Evolutionary conservation across 73 alveolate genomes (phyloP).

Genomic region (Paramecium pentaurelia): DNA sequence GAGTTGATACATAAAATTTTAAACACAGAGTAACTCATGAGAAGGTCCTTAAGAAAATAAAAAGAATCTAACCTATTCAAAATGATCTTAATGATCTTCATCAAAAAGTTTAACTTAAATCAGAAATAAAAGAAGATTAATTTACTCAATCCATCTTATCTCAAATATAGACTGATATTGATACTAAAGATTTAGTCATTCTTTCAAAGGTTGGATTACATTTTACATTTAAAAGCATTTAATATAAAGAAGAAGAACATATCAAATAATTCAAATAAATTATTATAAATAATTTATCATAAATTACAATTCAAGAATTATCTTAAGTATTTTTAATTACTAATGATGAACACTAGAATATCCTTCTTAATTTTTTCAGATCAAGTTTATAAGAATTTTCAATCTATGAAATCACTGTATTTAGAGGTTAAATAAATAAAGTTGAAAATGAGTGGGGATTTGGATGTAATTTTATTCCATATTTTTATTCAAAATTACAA

Average conservation of each 20-base stretch:
- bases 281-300: background rate
- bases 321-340: background rate
- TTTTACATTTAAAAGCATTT: background rate
- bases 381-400: background rate
- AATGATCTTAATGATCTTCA: background rate
- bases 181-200: background rate
- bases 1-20: slow-evolving; percentile 77
- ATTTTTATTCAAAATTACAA: background rate
- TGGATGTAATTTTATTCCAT: background rate
- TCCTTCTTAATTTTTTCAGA: background rate
- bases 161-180: background rate
- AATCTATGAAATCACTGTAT: background rate
- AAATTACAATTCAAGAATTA: background rate
- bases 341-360: background rate
- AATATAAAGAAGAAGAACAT: background rate
- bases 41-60: slow-evolving; percentile 85
- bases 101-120: background rate
- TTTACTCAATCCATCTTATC: background rate
- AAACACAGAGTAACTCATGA: slow-evolving; percentile 69
- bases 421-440: background rate
- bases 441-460: background rate
- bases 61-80: background rate
- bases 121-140: background rate
- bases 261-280: background rate
- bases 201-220: background rate